phyloP scores from a whole-genome alignment of 2,329 filamentous ascomycete genomes.

The Neonectria neomacrospora region DNA sequence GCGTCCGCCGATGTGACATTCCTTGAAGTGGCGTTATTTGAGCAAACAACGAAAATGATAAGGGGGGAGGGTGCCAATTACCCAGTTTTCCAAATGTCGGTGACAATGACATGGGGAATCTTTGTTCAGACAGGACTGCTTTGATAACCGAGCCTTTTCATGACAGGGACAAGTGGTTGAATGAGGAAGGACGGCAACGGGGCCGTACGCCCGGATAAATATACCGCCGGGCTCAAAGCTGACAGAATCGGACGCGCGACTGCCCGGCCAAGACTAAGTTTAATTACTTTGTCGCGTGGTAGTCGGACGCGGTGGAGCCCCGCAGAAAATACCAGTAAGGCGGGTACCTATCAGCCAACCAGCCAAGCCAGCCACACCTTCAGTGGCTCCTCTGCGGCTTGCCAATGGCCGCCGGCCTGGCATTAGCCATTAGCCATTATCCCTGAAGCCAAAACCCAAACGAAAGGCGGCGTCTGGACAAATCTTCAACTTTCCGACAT shows the following conservation, averaged over 20 bases:
- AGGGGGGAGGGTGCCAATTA: neutral
- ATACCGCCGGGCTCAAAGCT: neutral
- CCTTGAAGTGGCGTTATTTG: neutral
- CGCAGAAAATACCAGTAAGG: slow-evolving; percentile 15
- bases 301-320: slow-evolving; percentile 12
- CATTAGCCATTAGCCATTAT: slow-evolving; percentile 32
- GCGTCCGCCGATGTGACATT: neutral
- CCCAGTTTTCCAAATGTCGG: neutral
- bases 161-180: neutral
- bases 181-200: slow-evolving; percentile 12
- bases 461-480: slow-evolving; percentile 33
- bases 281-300: slow-evolving; percentile 26
- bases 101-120: neutral
- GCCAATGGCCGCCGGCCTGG: slow-evolving; percentile 20
- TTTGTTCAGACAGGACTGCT: slow-evolving; percentile 1
- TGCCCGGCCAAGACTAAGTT: neutral
- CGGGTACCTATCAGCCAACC: slow-evolving; percentile 16
- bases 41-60: neutral
- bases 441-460: slow-evolving; percentile 42
- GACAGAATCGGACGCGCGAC: neutral
- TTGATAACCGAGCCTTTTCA: neutral
- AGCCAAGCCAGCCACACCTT: neutral
- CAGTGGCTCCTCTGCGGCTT: slow-evolving; percentile 20
- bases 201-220: slow-evolving; percentile 6
- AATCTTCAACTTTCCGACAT: slow-evolving; percentile 45